These are phyloP conservation scores for Vachellia collinsii DNA, from an alignment of 306 rosid species.

Conservation along the genomic window DNA sequence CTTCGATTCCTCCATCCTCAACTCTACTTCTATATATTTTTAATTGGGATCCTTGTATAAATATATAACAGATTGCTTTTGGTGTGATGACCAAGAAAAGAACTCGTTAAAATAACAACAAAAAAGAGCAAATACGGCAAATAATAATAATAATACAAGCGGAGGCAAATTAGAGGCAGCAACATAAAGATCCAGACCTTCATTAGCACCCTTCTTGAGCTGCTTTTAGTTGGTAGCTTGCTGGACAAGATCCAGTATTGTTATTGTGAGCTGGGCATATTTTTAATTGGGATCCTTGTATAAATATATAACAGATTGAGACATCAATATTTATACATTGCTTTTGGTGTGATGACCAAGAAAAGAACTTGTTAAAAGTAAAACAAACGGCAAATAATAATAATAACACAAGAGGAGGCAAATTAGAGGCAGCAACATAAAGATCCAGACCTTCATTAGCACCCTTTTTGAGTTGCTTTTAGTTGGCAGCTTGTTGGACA, in stretches of 20 bases:
- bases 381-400: neutral
- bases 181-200: constrained; percentile 50
- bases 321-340: no score
- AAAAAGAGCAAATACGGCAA: neutral
- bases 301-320: no score
- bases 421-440: neutral
- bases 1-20: no score
- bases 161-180: neutral
- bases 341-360: neutral
- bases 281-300: no score
- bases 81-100: neutral
- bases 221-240: constrained; percentile 93
- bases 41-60: no score
- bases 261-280: constrained; percentile 74
- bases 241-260: constrained; percentile 85
- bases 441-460: no score
- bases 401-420: no score
- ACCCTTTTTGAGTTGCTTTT: no score
- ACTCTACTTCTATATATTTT: no score
- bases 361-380: neutral
- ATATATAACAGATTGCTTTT: no score
- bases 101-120: neutral
- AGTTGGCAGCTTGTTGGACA: constrained; percentile 88
- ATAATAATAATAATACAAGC: neutral
- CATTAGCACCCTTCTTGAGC: constrained; percentile 93